Percentiles rank a stretch among this genome's conserved stretches.
Conservation (phyloP, 345 rosid genomes). For the Eucalyptus melliodora region DNA sequence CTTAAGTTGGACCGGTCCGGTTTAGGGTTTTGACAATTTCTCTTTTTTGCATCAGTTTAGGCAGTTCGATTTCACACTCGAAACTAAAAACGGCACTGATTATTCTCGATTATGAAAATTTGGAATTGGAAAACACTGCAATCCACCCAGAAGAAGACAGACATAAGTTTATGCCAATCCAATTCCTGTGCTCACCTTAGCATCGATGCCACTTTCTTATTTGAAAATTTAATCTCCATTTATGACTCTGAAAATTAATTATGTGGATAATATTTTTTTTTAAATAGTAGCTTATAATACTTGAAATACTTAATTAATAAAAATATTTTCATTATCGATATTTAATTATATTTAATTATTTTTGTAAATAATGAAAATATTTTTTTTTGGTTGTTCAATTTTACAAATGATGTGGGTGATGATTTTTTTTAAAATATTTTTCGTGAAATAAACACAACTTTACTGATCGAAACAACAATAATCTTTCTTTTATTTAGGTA, state of each 20-base stretch:
- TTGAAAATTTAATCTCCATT: not conserved
- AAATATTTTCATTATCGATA: not conserved
- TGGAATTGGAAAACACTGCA: not conserved
- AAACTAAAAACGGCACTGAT: accelerated
- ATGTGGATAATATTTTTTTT: not conserved
- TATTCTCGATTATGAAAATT: too few relatives aligned
- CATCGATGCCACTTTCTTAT: not conserved
- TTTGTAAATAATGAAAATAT: not conserved
- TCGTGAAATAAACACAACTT: accelerated
- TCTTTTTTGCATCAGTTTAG: too few relatives aligned
- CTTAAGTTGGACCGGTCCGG: accelerated
- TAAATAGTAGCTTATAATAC: accelerated
- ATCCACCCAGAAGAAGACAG: accelerated
- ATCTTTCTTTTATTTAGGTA: not conserved
- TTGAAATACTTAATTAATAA: not conserved
- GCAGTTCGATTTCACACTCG: accelerated
- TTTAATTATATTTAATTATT: not conserved
- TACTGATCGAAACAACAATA: not conserved
- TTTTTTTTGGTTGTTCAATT: not conserved
- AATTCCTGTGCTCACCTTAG: not conserved
- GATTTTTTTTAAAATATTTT: not conserved
- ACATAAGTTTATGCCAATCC: too few relatives aligned
- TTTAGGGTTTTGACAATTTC: not conserved
- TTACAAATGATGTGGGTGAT: accelerated
- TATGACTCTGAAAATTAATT: not conserved